These are phyloP conservation scores for Periconia sp. DNA, from an alignment of 2,329 filamentous ascomycete species.

Conservation along the genomic window DNA sequence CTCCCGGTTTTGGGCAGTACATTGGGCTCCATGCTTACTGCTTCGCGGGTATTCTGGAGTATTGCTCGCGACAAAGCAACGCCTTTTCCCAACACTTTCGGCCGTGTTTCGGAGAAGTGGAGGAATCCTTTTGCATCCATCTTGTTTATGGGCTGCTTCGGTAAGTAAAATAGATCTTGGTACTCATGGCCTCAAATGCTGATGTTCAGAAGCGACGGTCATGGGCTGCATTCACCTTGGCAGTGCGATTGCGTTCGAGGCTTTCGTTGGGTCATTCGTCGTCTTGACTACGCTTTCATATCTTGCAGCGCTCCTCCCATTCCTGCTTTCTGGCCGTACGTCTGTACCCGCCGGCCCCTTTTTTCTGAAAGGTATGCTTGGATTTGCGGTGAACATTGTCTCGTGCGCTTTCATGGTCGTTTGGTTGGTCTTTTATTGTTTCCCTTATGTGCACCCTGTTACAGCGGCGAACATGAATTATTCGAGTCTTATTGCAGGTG, in stretches of 20 bases:
- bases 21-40: no score
- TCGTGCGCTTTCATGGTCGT: constrained; percentile 41
- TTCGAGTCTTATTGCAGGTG: constrained; percentile 5
- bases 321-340: constrained; percentile 37
- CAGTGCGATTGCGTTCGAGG: constrained; percentile 40
- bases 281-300: constrained; percentile 42
- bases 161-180: no score
- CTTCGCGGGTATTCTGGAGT: no score
- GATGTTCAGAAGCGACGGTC: no score
- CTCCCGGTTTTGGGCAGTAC: no score
- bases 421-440: constrained; percentile 46
- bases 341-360: constrained; percentile 41
- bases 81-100: no score
- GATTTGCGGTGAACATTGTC: constrained; percentile 37
- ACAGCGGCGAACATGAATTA: constrained; percentile 10
- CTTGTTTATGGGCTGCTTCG: no score
- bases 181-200: no score
- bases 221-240: constrained; percentile 43
- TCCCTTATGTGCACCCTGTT: constrained; percentile 37
- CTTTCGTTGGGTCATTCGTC: constrained; percentile 45
- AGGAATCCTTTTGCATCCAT: no score
- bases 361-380: constrained; percentile 34
- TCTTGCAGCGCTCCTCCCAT: constrained; percentile 42
- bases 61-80: no score
- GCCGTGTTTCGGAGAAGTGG: no score